Base-by-base conservation (phyloP, 2,329 filamentous ascomycete species). In the Tolypocladium nubicola region DNA sequence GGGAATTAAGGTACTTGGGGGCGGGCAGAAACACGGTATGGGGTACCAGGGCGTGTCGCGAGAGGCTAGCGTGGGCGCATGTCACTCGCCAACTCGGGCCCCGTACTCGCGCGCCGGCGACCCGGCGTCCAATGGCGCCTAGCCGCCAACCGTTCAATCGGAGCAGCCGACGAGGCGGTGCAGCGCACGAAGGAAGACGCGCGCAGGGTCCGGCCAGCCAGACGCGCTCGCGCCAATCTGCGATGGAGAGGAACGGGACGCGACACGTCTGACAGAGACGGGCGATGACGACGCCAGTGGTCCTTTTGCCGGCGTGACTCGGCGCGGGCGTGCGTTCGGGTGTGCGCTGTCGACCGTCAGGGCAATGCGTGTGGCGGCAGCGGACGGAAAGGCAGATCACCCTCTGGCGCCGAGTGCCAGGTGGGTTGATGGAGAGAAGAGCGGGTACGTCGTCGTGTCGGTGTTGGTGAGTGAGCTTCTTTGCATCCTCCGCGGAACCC, bases 121-220 rank as follows among this genome's bases (percentile, higher is more conserved):
- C 45, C 45, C 37, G 37, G 37, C 39, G 19, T 41, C 33, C 23
- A 33, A 53, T 49, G 40, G 39, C 54, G 35, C 54, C 33, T 38
- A 52, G 37, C 23, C 30, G 23, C 30, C 21, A 55, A 52, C 49
- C 37, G 10, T 7, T 52, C 33, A 35, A 53, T 52, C 40, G 57
- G 49, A 33, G 41, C 35, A 30, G 35, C 54, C 58, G 49, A 52
- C 26, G 47, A 37, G 55, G 52, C 52, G 52, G 39, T 57, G 58
- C 52, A 41, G 3, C 8, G 19, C 26, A 19, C 45, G 45, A 4
- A 21, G 21, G 45, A 4, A 21, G 21, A 45, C 40, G 10, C 40
- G 41, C 41, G 41, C 43, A 26, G 43, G 43, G 43, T 45, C 21
- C 41, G 3, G 21, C 21, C 41, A 19, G 43, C 30, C 47, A n/a